Evolutionary conservation across 2,329 filamentous ascomycete genomes (phyloP).

Genomic region (Fusarium sp.): DNA sequence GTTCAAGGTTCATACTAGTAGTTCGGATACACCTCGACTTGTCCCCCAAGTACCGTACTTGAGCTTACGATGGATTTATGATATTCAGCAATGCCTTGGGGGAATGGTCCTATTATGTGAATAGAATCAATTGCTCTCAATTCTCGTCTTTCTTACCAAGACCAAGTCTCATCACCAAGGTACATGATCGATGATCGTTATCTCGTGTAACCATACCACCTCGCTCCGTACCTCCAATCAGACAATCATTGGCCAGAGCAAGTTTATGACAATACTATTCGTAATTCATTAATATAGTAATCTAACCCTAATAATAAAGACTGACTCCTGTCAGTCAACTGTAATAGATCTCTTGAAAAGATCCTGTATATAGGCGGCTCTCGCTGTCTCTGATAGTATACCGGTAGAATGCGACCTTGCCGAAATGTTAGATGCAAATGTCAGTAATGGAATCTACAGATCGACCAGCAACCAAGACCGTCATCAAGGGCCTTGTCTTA

Average conservation of each 20-base stretch:
- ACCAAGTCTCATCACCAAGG: neutral
- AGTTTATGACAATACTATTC: neutral
- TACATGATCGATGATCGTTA: neutral
- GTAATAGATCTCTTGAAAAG: neutral
- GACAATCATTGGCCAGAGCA: neutral
- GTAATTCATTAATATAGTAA: conserved; percentile 13
- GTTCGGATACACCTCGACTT: neutral
- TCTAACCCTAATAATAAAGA: neutral
- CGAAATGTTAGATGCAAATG: neutral
- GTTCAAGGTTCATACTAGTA: neutral
- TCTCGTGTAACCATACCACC: neutral
- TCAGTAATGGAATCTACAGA: neutral
- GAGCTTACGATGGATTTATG: neutral
- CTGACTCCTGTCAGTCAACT: neutral
- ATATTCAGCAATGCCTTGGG: too few relatives aligned
- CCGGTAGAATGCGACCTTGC: neutral
- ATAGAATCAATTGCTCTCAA: neutral
- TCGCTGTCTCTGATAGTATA: neutral
- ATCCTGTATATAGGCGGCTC: neutral
- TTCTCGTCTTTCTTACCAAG: neutral
- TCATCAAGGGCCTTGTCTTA: neutral
- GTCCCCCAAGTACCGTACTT: neutral
- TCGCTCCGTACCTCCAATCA: neutral
- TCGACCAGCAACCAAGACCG: neutral
- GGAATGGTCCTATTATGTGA: neutral